Percentiles rank a stretch among this genome's conserved stretches.
phyloP scores from a whole-genome alignment of 108 stramenopile genomes.

The Conticribra weissflogii region DNA sequence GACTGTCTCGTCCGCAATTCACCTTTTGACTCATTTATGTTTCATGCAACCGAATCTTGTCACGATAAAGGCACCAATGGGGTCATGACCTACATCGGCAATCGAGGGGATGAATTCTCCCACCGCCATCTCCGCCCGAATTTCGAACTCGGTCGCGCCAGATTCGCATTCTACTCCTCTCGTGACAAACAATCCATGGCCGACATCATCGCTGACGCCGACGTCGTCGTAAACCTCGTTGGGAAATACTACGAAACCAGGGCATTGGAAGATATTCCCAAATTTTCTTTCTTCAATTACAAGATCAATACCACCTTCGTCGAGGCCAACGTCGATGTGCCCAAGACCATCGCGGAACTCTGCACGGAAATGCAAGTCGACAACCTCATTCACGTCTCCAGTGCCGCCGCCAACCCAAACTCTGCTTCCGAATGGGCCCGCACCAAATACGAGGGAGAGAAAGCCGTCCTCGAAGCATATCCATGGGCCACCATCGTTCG shows the following conservation, averaged over 20 bases:
- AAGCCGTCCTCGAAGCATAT: slow-evolving; percentile 85
- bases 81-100: slow-evolving; percentile 80
- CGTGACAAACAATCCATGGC: slow-evolving; percentile 89
- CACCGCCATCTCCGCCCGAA: slow-evolving; percentile 91
- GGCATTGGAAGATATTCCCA: slow-evolving; percentile 69
- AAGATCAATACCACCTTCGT: slow-evolving; percentile 81
- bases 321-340: slow-evolving; percentile 89
- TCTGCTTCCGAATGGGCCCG: slow-evolving; percentile 87
- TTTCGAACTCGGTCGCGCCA: slow-evolving; percentile 91
- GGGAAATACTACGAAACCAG: slow-evolving; percentile 94
- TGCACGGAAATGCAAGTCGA: slow-evolving; percentile 92
- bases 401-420: slow-evolving; percentile 69
- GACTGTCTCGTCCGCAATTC: no score
- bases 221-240: slow-evolving; percentile 94
- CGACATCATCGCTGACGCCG: slow-evolving; percentile 88
- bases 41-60: background rate
- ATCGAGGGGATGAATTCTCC: slow-evolving; percentile 93
- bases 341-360: slow-evolving; percentile 87
- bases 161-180: slow-evolving; percentile 81
- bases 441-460: slow-evolving; percentile 93
- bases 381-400: slow-evolving; percentile 91
- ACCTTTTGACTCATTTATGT: background rate
- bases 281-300: slow-evolving; percentile 79
- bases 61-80: slow-evolving; percentile 80
- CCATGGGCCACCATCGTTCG: slow-evolving; percentile 94